Evolutionary conservation across 768 basidiomycete species (phyloP).

Genomic region (Russula emetica): DNA sequence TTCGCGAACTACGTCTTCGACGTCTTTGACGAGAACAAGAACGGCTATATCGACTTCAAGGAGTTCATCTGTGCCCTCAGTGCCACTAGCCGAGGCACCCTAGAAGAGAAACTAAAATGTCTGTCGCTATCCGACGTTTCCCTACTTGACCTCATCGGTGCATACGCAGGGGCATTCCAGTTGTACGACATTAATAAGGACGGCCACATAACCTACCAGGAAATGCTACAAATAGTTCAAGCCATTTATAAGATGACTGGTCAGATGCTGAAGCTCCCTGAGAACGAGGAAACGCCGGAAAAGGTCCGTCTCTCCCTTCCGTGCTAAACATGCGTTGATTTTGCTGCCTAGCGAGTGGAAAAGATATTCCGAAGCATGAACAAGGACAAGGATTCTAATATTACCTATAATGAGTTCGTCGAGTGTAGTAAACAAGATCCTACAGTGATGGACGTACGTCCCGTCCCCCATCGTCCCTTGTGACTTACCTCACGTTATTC

Average conservation of each 20-base stretch:
- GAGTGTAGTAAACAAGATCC: constrained; percentile 99
- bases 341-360: constrained; percentile 73
- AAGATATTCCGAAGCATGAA: constrained; percentile 99
- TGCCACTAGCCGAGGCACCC: constrained; percentile 84
- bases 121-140: constrained; percentile 34
- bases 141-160: background rate
- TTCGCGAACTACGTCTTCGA: constrained; percentile 99
- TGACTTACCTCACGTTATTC: constrained; percentile 17
- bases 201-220: constrained; percentile 95
- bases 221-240: constrained; percentile 98
- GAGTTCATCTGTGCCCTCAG: constrained; percentile 98
- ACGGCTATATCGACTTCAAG: constrained; percentile 97
- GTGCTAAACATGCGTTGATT: constrained; percentile 15
- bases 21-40: constrained; percentile 92
- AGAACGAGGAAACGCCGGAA: constrained; percentile 99
- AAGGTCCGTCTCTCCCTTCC: constrained; percentile 52
- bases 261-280: constrained; percentile 97
- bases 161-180: constrained; percentile 90
- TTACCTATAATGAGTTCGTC: constrained; percentile 96
- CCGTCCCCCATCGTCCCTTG: background rate
- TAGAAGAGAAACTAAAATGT: constrained; percentile 99
- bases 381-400: constrained; percentile 84
- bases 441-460: constrained; percentile 89
- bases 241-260: constrained; percentile 99
- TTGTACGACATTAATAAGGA: constrained; percentile 99